A percentile compares a stretch with the other conserved stretches of the same genome.
Evolutionary conservation across 345 rosid species (phyloP).

Genomic region (Eucalyptus erythrocorys): DNA sequence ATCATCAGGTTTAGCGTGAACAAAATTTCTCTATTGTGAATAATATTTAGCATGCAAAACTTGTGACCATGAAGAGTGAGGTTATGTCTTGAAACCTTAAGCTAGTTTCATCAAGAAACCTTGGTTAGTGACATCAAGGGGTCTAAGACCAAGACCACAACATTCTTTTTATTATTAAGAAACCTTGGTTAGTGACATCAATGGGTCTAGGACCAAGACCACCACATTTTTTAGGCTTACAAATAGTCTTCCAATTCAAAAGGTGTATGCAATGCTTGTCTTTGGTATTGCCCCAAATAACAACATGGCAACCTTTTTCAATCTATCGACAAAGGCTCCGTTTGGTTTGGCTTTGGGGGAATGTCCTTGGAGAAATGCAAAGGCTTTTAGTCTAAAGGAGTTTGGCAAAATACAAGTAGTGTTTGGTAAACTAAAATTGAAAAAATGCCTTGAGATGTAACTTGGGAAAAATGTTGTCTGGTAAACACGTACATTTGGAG

Average conservation of each 20-base stretch:
- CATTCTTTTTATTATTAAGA: too few species aligned
- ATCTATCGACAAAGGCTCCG: accelerated
- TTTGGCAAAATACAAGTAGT: neutral
- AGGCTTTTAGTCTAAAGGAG: accelerated
- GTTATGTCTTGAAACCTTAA: neutral
- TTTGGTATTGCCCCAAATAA: too few species aligned
- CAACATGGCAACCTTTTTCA: accelerated
- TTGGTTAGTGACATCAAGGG: neutral
- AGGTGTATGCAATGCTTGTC: accelerated
- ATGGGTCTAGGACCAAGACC: too few species aligned
- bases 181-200: too few species aligned
- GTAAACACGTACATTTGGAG: neutral
- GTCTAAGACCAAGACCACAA: neutral
- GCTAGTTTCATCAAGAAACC: neutral
- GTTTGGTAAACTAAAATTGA: too few species aligned
- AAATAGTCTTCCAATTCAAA: too few species aligned
- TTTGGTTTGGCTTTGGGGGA: too few species aligned
- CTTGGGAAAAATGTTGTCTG: accelerated
- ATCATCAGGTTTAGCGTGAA: accelerated
- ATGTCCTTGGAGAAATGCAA: too few species aligned
- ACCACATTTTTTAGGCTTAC: too few species aligned
- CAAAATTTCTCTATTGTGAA: neutral
- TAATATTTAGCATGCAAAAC: neutral
- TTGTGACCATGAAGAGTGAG: too few species aligned
- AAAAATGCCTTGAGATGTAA: too few species aligned